Evolutionary conservation across 2,329 filamentous ascomycete species (phyloP), one percentile per base, ranked within the genome.

Genomic region (Alternaria sp.): DNA sequence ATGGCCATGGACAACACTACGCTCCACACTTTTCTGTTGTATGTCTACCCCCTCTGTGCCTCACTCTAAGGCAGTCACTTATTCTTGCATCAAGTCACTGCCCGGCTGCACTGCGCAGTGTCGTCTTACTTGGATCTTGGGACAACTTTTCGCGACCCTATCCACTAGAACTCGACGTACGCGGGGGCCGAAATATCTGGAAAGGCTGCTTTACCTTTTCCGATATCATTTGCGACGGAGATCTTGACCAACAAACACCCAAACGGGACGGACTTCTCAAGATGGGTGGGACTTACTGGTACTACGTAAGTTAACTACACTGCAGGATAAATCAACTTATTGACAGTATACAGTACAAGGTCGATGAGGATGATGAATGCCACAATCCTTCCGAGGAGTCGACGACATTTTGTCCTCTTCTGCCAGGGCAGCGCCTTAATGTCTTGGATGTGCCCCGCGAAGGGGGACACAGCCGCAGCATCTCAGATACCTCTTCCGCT

Each of bases 241-340:
- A 90, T 63, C 78, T 84, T 52, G 80, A 83, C 17, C 74, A 82
- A 70, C 84, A 82, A 55, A 80, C 79, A 23, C 81, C 84, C 32
- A 88, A 87, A 71, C 88, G 93, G 72, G 87, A 88, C 70, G 93
- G 93, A 61, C 94, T 91, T 56, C 85, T 97, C 67, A 96, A 91
- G 80, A 97, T 97, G 92, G 94, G 94, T 47, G 89, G 91, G 63
- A 96, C 91, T 15, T 97, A 97, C 81, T 97, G 95, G 86, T 98
- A 97, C 84, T 97, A 96, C 82, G 93, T 96, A 84, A 82, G 91
- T 85, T 47, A 51, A 36, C 21, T 46, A 54, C 55, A 55, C 13
- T 26, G 7, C 15, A 19, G 40, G 11, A 23, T 36, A 2, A 25
- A 25, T 21, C 43, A 40, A 23, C 54, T 67, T 65, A 49, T 61